Base-by-base conservation (phyloP, 139 green algal species). In the Zygnema circumcarinatum region DNA sequence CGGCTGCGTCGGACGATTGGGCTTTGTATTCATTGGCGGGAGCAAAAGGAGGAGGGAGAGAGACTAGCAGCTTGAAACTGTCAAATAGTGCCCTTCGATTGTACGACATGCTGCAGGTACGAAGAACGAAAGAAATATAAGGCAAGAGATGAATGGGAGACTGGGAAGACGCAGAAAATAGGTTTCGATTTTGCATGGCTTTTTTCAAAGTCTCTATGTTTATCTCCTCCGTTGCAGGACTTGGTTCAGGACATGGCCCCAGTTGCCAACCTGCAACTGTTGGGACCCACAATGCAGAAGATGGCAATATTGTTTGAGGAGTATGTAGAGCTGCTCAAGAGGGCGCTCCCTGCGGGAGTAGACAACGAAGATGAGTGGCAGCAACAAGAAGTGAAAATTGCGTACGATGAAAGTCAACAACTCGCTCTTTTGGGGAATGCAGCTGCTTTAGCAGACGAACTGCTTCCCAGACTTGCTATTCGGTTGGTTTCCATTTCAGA, bases 361-460 rank as follows among this genome's bases (percentile, higher is more conserved):
- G 39, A 85, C 25, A 40, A 76, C 3, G 79, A 85, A 67, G 79
- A 33, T 22, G 22, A n/a, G 41, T 81, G 35, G 81, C 25, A 81
- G 25, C 33, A 52, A 33, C 25, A 75, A 32, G 79, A 32, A 40
- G 81, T 87, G 56, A 21, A 52, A 22, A 56, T 31, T 0, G 85
- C 85, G 16, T 47, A 35, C 31, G 68, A 69, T 47, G 85, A 85
- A 40, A 36, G 35, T 32, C 76, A 90, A 68, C 85, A 90, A 69
- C 85, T 90, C 31, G 85, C 85, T 29, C 33, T 90, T 41, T 68
- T 90, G 76, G 85, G 52, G n/a, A 90, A 90, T 41, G 85, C 85
- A 21, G 31, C 85, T 20, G 85, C 76, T 31, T 42, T 90, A 36
- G 85, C 75, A 0, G 85, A 90, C 35, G 85, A 79, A 35, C 36